Percentiles rank a stretch among this genome's conserved stretches.
phyloP scores from a whole-genome alignment of 2,329 filamentous ascomycete species.

The Sclerotinia subarctica region DNA sequence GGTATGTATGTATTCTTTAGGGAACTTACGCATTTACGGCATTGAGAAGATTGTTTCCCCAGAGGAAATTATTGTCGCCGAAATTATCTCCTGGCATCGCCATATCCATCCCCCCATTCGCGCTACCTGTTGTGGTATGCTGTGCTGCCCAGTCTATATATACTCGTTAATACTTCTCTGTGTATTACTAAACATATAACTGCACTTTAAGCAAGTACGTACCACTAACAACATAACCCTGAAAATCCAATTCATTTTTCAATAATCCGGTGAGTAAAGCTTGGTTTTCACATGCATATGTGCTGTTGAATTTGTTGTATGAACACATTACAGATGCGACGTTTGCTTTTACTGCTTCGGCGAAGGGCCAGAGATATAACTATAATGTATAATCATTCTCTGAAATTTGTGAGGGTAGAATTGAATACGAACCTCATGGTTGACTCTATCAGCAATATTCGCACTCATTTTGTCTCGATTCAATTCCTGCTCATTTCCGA shows the following conservation, averaged over 20 bases:
- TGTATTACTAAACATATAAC: slow-evolving; percentile 37
- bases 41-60: slow-evolving; percentile 52
- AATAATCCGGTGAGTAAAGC: slow-evolving; percentile 58
- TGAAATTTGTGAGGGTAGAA: slow-evolving; percentile 27
- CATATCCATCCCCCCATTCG: slow-evolving; percentile 71
- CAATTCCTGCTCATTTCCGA: slow-evolving; percentile 68
- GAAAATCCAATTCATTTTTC: slow-evolving; percentile 74
- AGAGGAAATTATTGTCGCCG: slow-evolving; percentile 50
- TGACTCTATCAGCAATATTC: slow-evolving; percentile 60
- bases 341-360: slow-evolving; percentile 63
- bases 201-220: slow-evolving; percentile 27
- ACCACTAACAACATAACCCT: slow-evolving; percentile 59
- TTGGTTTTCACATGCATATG: slow-evolving; percentile 64
- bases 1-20: not conserved
- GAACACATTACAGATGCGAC: slow-evolving; percentile 69
- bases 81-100: slow-evolving; percentile 70
- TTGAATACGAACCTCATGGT: slow-evolving; percentile 66
- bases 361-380: slow-evolving; percentile 52
- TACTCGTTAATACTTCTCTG: not conserved
- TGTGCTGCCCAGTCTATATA: slow-evolving; percentile 70
- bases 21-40: slow-evolving; percentile 45
- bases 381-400: slow-evolving; percentile 15
- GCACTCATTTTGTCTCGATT: slow-evolving; percentile 53
- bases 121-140: slow-evolving; percentile 64
- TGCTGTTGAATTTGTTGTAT: slow-evolving; percentile 69